phyloP scores from a whole-genome alignment of 805 yeast species.

The Tetrapisispora phaffii region DNA sequence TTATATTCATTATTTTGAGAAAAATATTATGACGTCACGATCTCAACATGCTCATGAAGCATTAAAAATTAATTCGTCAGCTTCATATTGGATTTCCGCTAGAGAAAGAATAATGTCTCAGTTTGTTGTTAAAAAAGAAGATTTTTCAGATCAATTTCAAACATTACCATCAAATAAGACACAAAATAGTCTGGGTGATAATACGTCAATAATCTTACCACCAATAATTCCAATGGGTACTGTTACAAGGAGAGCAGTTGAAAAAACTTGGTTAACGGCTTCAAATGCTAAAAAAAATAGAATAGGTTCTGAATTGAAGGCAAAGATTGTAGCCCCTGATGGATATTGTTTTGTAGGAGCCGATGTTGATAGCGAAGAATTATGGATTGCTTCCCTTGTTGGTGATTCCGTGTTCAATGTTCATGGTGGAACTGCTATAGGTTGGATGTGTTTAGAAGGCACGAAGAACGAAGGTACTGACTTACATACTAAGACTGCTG shows the following conservation, averaged over 20 bases:
- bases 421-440: slow-evolving; percentile 94
- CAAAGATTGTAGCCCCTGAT: slow-evolving; percentile 74
- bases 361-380: slow-evolving; percentile 95
- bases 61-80: slow-evolving; percentile 61
- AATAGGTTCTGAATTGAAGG: slow-evolving; percentile 88
- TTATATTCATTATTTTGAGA: slow-evolving; percentile 62
- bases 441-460: slow-evolving; percentile 99
- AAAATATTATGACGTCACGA: slow-evolving; percentile 60
- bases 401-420: slow-evolving; percentile 84
- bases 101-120: slow-evolving; percentile 77
- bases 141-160: slow-evolving; percentile 21
- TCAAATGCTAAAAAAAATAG: slow-evolving; percentile 80
- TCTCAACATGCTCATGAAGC: slow-evolving; percentile 69
- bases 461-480: slow-evolving; percentile 87
- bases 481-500: slow-evolving; percentile 87
- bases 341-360: slow-evolving; percentile 95
- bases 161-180: slow-evolving; percentile 3
- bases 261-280: slow-evolving; percentile 95
- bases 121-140: slow-evolving; percentile 58
- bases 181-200: slow-evolving; percentile 8
- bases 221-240: slow-evolving; percentile 90
- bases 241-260: slow-evolving; percentile 90
- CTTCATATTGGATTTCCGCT: slow-evolving; percentile 89
- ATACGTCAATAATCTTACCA: slow-evolving; percentile 72
- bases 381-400: slow-evolving; percentile 93